Evolutionary conservation across 345 rosid genomes (phyloP), one percentile per base, ranked within the genome.

Genomic region (Arabidopsis thaliana): DNA sequence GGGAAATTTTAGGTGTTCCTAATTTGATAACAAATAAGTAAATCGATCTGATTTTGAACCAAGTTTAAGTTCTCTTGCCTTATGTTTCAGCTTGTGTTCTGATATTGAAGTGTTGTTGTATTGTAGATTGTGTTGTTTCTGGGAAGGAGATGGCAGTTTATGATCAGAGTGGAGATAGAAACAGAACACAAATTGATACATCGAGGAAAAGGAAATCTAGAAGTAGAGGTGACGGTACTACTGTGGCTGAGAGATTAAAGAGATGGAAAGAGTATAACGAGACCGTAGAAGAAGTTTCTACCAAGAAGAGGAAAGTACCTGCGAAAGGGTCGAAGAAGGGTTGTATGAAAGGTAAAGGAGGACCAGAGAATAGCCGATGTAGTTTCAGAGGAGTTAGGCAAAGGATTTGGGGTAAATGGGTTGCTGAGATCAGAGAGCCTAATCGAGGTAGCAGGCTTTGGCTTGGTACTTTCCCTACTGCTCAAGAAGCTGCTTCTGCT

Each of bases 271-370:
- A 87, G 34, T 73, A 83, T 36, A 87, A 89, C 67, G 69, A 83
- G 0, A 46, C 34, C 30, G 51, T 80, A 0, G 85, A 44, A 24
- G 84, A 30, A 13, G 80, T 30, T 34, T 7, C 74, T 0, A 12
- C 16, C 0, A 73, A 72, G 65, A 77, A 36, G 2, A 79, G 87
- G 2, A 91, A 81, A 78, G 83, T 73, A 1, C 95, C 94, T 2
- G 94, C 96, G 0, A 87, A 87, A 79, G 97, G 98, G 0, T 90
- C 97, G 0, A 93, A 77, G 53, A 93, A 89, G 44, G 97, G 97
- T 1, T 93, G 98, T 66, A 93, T 93, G 98, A 93, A 87, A 68
- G 98, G 98, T 0, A 93, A 93, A 82, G 97, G 97, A 34, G 97
- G 98, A 3, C 97, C 98, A 0, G 93, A 90, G 65, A 93, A 93